Percentiles rank a stretch among this genome's conserved stretches.
Conservation (phyloP, 371 early-diverging fungal genomes). For the Smittium culicis region DNA sequence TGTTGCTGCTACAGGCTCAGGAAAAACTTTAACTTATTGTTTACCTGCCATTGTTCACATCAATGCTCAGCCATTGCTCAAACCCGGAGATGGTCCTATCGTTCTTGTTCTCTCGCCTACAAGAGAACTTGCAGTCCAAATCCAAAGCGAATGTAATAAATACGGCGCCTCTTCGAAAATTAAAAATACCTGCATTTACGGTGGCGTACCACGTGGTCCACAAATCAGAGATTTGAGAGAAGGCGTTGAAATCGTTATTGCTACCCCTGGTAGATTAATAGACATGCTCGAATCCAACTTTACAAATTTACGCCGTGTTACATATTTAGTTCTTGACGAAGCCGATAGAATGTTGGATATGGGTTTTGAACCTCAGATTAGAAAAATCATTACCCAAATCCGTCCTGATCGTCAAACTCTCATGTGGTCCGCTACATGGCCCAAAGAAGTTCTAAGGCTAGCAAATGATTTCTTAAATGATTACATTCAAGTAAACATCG, state of each 20-base stretch:
- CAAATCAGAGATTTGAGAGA: constrained; percentile 80
- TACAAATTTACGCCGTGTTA: constrained; percentile 87
- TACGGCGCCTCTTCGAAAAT: constrained; percentile 79
- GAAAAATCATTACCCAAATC: constrained; percentile 96
- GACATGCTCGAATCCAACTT: constrained; percentile 87
- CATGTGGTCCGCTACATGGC: constrained; percentile 99
- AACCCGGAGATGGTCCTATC: constrained; percentile 95
- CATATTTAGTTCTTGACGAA: constrained; percentile 97
- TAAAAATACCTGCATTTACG: constrained; percentile 89
- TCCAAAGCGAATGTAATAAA: constrained; percentile 83
- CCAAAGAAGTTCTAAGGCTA: constrained; percentile 88
- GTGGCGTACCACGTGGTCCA: constrained; percentile 90
- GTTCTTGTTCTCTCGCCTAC: constrained; percentile 88
- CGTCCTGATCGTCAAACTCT: constrained; percentile 97
- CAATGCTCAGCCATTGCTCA: constrained; percentile 87
- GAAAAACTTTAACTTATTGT: constrained; percentile 95
- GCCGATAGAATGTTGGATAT: constrained; percentile 99
- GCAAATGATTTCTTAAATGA: constrained; percentile 90
- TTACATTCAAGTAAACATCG: constrained; percentile 97
- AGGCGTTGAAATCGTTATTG: constrained; percentile 97
- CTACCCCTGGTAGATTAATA: constrained; percentile 98
- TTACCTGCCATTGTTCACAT: constrained; percentile 98
- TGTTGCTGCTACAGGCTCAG: constrained; percentile 97
- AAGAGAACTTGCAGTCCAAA: constrained; percentile 87
- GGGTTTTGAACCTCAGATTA: constrained; percentile 99